Percentiles rank a stretch among this genome's conserved stretches.
Conservation (phyloP, 164 flowering plant species). For the Houttuynia cordata region DNA sequence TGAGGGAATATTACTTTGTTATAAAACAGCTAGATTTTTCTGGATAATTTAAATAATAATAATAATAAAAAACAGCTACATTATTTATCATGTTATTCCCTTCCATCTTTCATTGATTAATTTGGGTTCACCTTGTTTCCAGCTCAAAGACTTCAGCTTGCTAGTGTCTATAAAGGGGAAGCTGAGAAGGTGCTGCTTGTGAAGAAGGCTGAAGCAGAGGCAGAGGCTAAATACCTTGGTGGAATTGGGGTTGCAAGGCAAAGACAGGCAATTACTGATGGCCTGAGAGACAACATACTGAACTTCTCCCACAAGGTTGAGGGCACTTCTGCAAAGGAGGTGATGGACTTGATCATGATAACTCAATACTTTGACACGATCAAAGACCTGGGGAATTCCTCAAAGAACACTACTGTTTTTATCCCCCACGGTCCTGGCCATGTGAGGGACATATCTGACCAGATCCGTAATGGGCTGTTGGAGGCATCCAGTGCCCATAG, state of each 20-base stretch:
- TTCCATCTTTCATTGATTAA: neutral
- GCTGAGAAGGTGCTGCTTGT: constrained; percentile 88
- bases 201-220: constrained; percentile 93
- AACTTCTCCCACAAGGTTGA: constrained; percentile 83
- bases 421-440: constrained; percentile 99
- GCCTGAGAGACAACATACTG: constrained; percentile 87
- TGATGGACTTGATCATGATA: constrained; percentile 96
- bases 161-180: constrained; percentile 94
- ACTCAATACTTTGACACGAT: constrained; percentile 98
- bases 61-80: too few relatives aligned
- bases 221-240: constrained; percentile 92
- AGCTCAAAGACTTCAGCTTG: constrained; percentile 98
- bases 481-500: constrained; percentile 51
- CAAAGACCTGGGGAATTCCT: constrained; percentile 88
- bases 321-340: constrained; percentile 91
- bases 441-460: constrained; percentile 76
- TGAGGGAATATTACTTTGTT: too few relatives aligned
- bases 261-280: constrained; percentile 97
- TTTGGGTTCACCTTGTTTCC: constrained; percentile 10
- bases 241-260: constrained; percentile 98
- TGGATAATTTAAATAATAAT: too few relatives aligned
- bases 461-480: constrained; percentile 90
- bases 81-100: too few relatives aligned
- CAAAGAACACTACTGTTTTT: constrained; percentile 96
- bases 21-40: too few relatives aligned